These are phyloP conservation scores for Vinca minor DNA, from an alignment of 257 asterid genomes.

Conservation along the genomic window DNA sequence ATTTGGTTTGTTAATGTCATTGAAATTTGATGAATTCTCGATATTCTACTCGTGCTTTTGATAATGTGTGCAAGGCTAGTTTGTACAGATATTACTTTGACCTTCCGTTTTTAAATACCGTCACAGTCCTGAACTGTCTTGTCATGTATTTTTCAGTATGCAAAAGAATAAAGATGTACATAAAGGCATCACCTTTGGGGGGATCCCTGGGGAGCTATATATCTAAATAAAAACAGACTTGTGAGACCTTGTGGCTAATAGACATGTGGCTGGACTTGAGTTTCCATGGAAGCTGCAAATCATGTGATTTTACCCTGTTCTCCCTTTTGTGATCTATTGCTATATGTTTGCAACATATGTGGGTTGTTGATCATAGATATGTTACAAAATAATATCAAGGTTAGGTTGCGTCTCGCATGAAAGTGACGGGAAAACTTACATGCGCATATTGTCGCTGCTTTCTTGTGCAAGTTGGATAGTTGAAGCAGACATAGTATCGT, in stretches of 20 bases:
- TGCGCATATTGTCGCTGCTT: neutral
- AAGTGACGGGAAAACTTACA: neutral
- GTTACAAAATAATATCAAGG: neutral
- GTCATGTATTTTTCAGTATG: neutral
- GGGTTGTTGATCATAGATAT: neutral
- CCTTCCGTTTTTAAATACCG: neutral
- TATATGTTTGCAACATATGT: neutral
- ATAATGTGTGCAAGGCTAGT: neutral
- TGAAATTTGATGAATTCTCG: slow-evolving; percentile 9
- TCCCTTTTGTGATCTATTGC: neutral
- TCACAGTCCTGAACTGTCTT: neutral
- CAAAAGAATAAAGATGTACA: neutral
- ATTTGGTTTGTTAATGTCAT: slow-evolving; percentile 11
- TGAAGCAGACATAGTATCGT: neutral
- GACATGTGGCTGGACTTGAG: too few relatives aligned
- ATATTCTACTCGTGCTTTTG: neutral
- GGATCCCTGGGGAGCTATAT: neutral
- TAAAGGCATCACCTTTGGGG: neutral
- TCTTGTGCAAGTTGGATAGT: too few relatives aligned
- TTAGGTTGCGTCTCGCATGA: neutral
- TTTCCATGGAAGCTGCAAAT: neutral
- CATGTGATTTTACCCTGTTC: neutral
- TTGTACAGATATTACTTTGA: neutral
- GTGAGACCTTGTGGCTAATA: too few relatives aligned
- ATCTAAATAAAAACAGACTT: neutral